Percentiles rank a stretch among this genome's conserved stretches.
Conservation (phyloP, 768 basidiomycete genomes). For the Lactarius hengduanensis region DNA sequence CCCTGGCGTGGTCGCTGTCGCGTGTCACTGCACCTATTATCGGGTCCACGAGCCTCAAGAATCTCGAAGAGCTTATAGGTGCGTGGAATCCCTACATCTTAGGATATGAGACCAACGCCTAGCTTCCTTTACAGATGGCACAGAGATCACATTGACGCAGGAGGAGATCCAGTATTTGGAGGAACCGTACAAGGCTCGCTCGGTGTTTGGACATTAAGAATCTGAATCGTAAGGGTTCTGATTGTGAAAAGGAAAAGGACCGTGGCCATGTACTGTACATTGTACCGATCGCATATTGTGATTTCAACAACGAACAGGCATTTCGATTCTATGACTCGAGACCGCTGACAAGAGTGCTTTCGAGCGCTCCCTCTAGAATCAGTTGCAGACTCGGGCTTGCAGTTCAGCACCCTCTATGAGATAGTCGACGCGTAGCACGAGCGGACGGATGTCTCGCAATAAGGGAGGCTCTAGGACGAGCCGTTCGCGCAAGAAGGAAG, state of each 20-base stretch:
- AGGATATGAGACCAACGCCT: background rate
- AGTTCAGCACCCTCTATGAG: too few species aligned
- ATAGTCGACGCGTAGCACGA: background rate
- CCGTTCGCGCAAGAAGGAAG: slow-evolving; percentile 21
- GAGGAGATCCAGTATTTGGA: slow-evolving; percentile 25
- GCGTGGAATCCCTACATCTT: background rate
- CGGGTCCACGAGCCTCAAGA: slow-evolving; percentile 24
- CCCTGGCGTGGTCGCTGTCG: slow-evolving; percentile 37
- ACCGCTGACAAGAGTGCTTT: too few species aligned
- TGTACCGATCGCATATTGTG: too few species aligned
- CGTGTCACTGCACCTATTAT: slow-evolving; percentile 19
- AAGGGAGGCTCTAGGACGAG: slow-evolving; percentile 8
- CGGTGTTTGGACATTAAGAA: slow-evolving; percentile 13
- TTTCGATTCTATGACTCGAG: too few species aligned
- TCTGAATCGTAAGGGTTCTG: background rate
- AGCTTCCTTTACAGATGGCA: slow-evolving; percentile 3
- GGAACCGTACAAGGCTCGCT: slow-evolving; percentile 26
- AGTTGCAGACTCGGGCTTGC: too few species aligned
- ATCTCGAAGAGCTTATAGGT: slow-evolving; percentile 26
- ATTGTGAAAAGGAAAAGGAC: background rate
- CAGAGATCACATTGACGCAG: slow-evolving; percentile 18
- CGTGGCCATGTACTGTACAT: too few species aligned
- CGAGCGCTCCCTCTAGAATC: too few species aligned
- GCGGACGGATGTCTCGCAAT: background rate
- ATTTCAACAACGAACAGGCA: too few species aligned